phyloP scores from a whole-genome alignment of 73 alveolate genomes.

The Symbiodinium pilosum region DNA sequence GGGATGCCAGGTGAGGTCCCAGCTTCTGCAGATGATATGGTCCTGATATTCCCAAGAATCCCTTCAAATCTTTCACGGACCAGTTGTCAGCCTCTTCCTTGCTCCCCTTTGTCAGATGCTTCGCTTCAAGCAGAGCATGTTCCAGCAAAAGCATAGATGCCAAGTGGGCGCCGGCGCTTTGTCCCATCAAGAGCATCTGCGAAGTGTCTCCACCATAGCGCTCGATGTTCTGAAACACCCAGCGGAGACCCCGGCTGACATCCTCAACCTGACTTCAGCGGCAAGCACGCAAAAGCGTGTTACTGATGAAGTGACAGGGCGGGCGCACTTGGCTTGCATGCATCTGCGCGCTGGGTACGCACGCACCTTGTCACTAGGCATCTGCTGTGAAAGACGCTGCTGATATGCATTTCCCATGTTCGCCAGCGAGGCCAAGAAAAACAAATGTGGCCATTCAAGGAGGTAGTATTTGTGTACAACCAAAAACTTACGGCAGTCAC shows the following conservation, averaged over 20 bases:
- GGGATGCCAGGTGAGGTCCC: slow-evolving; percentile 86
- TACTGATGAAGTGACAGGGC: too few relatives aligned
- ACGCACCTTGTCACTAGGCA: too few relatives aligned
- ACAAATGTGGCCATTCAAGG: too few relatives aligned
- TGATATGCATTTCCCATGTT: too few relatives aligned
- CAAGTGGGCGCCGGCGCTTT: slow-evolving; percentile 89
- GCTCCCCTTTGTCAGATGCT: neutral
- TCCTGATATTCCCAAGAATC: slow-evolving; percentile 65
- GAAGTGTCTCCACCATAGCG: slow-evolving; percentile 88
- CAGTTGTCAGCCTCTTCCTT: slow-evolving; percentile 14
- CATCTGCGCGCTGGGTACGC: too few relatives aligned
- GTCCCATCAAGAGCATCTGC: slow-evolving; percentile 80
- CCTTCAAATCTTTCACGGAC: slow-evolving; percentile 70
- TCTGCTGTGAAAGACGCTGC: too few relatives aligned
- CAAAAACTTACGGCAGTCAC: too few relatives aligned
- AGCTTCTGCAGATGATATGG: slow-evolving; percentile 84
- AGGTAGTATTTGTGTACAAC: too few relatives aligned
- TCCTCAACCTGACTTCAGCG: too few relatives aligned
- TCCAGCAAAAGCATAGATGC: slow-evolving; percentile 71
- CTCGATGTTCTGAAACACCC: slow-evolving; percentile 87
- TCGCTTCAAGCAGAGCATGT: slow-evolving; percentile 45
- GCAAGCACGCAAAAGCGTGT: too few relatives aligned
- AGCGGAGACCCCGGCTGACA: slow-evolving; percentile 86
- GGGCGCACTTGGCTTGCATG: too few relatives aligned
- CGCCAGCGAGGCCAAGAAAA: too few relatives aligned